These are phyloP conservation scores for Ophiostoma sp. DNA, from an alignment of 2,329 filamentous ascomycete genomes.

Conservation along the genomic window DNA sequence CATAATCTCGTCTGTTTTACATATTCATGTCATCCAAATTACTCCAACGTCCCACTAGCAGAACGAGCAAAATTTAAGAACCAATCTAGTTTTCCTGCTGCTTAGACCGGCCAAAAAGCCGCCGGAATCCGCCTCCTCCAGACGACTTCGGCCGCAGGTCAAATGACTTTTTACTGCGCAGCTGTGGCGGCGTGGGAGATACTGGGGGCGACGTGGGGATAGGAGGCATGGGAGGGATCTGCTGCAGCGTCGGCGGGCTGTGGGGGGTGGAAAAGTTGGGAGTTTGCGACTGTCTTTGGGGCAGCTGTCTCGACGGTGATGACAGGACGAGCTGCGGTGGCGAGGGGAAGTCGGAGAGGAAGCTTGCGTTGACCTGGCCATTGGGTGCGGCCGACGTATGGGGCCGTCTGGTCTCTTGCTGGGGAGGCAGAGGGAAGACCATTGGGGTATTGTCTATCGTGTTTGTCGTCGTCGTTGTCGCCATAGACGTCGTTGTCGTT, in stretches of 20 bases:
- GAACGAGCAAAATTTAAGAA: background rate
- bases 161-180: conserved; percentile 22
- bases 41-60: background rate
- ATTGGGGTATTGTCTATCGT: background rate
- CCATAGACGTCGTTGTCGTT: background rate
- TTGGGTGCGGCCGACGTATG: conserved; percentile 6
- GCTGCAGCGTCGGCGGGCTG: background rate
- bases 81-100: background rate
- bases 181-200: conserved; percentile 18
- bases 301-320: conserved; percentile 8
- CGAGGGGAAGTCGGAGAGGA: conserved; percentile 13
- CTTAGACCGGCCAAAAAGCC: conserved; percentile 26
- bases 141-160: conserved; percentile 26
- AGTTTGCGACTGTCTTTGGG: background rate
- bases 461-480: background rate
- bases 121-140: conserved; percentile 23
- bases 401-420: background rate
- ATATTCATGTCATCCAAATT: background rate
- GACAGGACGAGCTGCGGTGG: conserved; percentile 6
- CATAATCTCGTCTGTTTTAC: conserved; percentile 11
- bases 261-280: conserved; percentile 4
- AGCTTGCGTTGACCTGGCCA: background rate
- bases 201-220: conserved; percentile 13
- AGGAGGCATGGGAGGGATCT: background rate
- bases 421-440: conserved; percentile 8